phyloP scores from a whole-genome alignment of 2,329 filamentous ascomycete genomes.

The Coniochaeta sp. region DNA sequence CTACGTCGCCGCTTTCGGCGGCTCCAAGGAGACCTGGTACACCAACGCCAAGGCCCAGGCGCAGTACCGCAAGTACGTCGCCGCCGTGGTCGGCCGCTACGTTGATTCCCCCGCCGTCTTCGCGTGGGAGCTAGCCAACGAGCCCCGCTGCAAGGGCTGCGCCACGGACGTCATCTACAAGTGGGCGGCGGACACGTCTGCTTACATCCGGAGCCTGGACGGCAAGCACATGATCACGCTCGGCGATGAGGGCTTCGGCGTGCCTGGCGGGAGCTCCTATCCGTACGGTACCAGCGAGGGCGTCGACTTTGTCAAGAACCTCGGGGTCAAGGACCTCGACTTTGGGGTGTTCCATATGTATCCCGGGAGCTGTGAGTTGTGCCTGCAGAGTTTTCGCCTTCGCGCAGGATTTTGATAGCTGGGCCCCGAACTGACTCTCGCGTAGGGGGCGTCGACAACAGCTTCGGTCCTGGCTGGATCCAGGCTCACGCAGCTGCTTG shows the following conservation, averaged over 20 bases:
- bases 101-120: slow-evolving; percentile 37
- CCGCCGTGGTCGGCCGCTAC: slow-evolving; percentile 38
- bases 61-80: slow-evolving; percentile 42
- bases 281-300: slow-evolving; percentile 17
- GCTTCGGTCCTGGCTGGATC: slow-evolving; percentile 29
- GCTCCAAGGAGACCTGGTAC: slow-evolving; percentile 45
- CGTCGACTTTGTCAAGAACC: slow-evolving; percentile 27
- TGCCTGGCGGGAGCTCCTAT: slow-evolving; percentile 15
- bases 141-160: slow-evolving; percentile 55
- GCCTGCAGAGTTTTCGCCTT: background rate
- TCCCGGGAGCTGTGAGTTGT: slow-evolving; percentile 22
- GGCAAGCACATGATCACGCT: slow-evolving; percentile 53
- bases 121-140: slow-evolving; percentile 46
- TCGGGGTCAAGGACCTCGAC: slow-evolving; percentile 25
- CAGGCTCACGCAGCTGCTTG: slow-evolving; percentile 28
- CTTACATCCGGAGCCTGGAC: slow-evolving; percentile 57
- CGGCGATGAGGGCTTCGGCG: slow-evolving; percentile 43
- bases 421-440: background rate
- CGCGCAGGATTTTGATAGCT: too few relatives aligned
- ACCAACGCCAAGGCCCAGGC: slow-evolving; percentile 37
- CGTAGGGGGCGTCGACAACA: slow-evolving; percentile 22
- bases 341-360: slow-evolving; percentile 38
- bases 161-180: slow-evolving; percentile 46
- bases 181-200: slow-evolving; percentile 50
- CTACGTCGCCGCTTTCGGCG: slow-evolving; percentile 49